These are phyloP conservation scores for Lablab purpureus DNA, from an alignment of 306 rosid species.

Conservation along the genomic window DNA sequence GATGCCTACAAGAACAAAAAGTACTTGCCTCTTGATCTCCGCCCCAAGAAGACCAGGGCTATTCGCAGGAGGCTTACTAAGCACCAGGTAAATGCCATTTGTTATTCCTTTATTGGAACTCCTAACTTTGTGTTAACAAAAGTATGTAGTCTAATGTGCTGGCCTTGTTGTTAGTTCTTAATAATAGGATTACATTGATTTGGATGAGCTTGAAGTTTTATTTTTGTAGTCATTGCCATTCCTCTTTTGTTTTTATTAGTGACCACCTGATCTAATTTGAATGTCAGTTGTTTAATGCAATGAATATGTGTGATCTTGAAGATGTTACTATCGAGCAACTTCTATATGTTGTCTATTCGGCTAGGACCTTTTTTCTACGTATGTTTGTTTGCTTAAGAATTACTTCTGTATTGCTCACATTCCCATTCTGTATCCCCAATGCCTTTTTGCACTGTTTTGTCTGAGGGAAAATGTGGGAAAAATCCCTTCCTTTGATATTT, in stretches of 20 bases:
- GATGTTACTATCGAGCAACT: background rate
- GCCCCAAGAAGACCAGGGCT: conserved; percentile 98
- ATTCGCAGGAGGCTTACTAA: conserved; percentile 94
- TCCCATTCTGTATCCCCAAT: background rate
- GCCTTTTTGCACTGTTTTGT: background rate
- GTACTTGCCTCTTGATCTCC: conserved; percentile 93
- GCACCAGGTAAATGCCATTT: conserved; percentile 72
- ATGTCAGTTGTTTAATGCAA: background rate
- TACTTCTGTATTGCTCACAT: background rate
- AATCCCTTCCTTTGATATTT: too few relatives aligned
- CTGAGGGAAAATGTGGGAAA: background rate
- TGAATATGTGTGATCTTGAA: background rate
- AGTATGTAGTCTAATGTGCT: background rate
- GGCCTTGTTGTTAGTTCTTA: background rate
- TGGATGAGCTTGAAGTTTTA: background rate
- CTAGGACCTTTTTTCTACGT: background rate
- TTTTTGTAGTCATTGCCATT: too few relatives aligned
- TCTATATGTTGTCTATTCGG: background rate
- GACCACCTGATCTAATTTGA: background rate
- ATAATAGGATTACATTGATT: background rate
- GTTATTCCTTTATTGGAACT: background rate
- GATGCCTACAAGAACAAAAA: conserved; percentile 91
- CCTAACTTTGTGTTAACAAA: background rate
- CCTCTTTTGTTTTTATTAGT: background rate
- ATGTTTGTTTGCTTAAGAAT: background rate